Base-by-base conservation (phyloP, 441 rosid species). In the Viola pubescens region DNA sequence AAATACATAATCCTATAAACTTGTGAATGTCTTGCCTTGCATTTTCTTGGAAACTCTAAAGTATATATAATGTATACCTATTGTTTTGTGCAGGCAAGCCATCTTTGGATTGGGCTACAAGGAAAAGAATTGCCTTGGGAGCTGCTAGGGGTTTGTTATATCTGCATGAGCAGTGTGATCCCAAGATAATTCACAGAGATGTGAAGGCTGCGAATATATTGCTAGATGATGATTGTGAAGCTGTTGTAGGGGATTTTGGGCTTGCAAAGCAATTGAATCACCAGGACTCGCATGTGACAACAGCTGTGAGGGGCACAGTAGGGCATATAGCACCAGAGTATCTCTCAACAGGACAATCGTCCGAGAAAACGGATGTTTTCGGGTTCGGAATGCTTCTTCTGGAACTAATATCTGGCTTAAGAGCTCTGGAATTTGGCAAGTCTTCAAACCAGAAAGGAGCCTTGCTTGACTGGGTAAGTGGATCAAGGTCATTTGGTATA, bases 251-350 rank as follows among this genome's bases (percentile, higher is more conserved):
- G 64, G 97, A 92, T 80, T 89, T 92, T 44, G 94, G 98, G 7
- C 67, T 92, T 70, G 96, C 98, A 39, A 92, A 92, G 83, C 78
- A 87, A 56, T 68, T 92, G 53, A 94, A 92, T 76, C 97, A 92
- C 58, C 70, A 61, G 48, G 97, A 92, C 26, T 87, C 97, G 0
- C 97, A 89, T 38, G 89, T 89, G 46, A 92, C 98, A 46, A 92
- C 97, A 1, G 91, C 97, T 3, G 97, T 92, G 68, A 82, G 95
- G 54, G 98, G 95, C 14, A 89, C 97, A 19, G 95, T 85, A 0
- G 95, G 98, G 26, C 98, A 91, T 60, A 91, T 91, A 37, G 95
- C 96, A 9, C 95, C 95, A 0, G 97, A 91, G 67, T 92, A 92
- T 69, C 81, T 92, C 11, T 89, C 96, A 14, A 92, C 97, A 0